A percentile compares a stretch with the other conserved stretches of the same genome.
Conservation (phyloP, 1,284 basidiomycete genomes). For the Microbotryum lychnidis-dioicae region DNA sequence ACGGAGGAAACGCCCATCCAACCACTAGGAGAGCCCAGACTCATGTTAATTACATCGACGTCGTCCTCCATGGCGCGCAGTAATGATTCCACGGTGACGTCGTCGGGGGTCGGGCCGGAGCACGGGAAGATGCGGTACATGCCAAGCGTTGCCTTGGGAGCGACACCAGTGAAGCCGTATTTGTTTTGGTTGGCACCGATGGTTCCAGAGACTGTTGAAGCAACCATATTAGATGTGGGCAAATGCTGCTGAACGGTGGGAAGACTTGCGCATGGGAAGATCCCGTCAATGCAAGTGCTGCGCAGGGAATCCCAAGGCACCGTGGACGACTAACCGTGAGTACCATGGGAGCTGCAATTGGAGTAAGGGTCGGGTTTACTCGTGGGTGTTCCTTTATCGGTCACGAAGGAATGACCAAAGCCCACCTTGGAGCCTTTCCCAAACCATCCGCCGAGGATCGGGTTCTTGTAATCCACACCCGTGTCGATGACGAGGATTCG, state of each 20-base stretch:
- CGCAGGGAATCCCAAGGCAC: too few relatives aligned
- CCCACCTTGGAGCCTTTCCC: slow-evolving; percentile 55
- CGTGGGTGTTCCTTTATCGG: slow-evolving; percentile 23
- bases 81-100: slow-evolving; percentile 9
- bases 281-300: too few relatives aligned
- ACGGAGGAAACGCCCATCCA: slow-evolving; percentile 12
- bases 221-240: neutral
- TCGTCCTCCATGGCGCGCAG: slow-evolving; percentile 11
- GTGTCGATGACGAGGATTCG: slow-evolving; percentile 28
- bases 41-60: slow-evolving; percentile 22
- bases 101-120: slow-evolving; percentile 5
- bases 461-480: slow-evolving; percentile 40
- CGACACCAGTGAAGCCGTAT: slow-evolving; percentile 31
- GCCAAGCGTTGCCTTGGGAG: slow-evolving; percentile 28
- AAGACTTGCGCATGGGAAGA: too few relatives aligned
- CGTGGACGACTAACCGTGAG: slow-evolving; percentile 13
- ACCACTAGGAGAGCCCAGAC: slow-evolving; percentile 14
- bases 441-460: slow-evolving; percentile 55
- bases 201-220: slow-evolving; percentile 27
- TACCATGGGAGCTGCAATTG: slow-evolving; percentile 4
- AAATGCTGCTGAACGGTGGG: too few relatives aligned
- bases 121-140: slow-evolving; percentile 28
- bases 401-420: slow-evolving; percentile 52
- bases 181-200: slow-evolving; percentile 30
- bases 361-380: slow-evolving; percentile 31